Percentiles rank a stretch among this genome's conserved stretches.
These are phyloP conservation scores for Solanum hybrid DNA, from an alignment of 305 asterid genomes.

Conservation along the genomic window DNA sequence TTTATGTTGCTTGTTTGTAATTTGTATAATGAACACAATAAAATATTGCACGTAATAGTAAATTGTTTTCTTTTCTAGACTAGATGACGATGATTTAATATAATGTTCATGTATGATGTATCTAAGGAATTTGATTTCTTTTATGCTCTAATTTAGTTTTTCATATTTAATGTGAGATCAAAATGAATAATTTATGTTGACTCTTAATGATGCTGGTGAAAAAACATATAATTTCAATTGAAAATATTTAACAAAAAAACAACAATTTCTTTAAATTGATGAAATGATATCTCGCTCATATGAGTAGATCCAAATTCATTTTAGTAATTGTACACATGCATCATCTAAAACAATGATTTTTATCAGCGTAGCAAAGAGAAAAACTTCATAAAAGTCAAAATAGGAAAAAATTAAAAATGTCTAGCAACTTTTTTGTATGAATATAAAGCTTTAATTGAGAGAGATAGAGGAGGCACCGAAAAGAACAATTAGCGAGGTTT, in stretches of 20 bases:
- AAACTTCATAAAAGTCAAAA: too few species aligned
- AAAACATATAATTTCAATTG: not conserved
- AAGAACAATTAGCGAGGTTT: not conserved
- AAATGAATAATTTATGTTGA: not conserved
- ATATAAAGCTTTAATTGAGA: too few species aligned
- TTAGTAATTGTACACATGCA: not conserved
- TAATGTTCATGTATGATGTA: not conserved
- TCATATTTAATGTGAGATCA: not conserved
- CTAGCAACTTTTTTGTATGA: too few species aligned
- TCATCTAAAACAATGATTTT: not conserved
- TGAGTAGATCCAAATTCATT: not conserved
- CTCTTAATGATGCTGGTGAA: not conserved
- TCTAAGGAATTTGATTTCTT: not conserved
- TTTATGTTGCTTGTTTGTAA: not conserved
- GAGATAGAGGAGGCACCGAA: not conserved
- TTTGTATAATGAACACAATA: not conserved
- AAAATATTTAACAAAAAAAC: not conserved
- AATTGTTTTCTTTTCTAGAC: not conserved
- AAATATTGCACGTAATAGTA: not conserved
- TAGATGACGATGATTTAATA: not conserved
- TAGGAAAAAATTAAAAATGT: too few species aligned
- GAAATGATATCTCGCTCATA: not conserved
- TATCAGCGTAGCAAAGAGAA: too few species aligned
- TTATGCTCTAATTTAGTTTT: not conserved
- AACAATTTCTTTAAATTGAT: not conserved